phyloP scores from a whole-genome alignment of 2,329 filamentous ascomycete species.

The Xylariaceae sp. region DNA sequence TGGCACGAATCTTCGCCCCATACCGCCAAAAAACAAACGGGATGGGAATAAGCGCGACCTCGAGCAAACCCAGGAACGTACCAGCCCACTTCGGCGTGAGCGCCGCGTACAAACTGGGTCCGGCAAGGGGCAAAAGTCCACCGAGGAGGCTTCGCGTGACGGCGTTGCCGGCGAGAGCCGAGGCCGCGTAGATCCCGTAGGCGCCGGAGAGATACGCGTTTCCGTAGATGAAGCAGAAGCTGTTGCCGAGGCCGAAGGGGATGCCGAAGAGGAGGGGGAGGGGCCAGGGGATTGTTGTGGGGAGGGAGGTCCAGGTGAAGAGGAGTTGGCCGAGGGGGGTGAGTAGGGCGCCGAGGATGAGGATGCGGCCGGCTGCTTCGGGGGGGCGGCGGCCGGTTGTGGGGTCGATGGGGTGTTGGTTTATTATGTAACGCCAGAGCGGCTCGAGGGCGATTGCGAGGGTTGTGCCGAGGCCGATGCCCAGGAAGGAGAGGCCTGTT shows the following conservation, averaged over 20 bases:
- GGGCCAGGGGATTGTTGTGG: conserved; percentile 74
- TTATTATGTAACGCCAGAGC: conserved; percentile 70
- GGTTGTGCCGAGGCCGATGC: conserved; percentile 60
- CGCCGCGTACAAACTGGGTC: conserved; percentile 62
- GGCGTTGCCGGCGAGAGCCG: conserved; percentile 72
- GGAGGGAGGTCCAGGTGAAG: conserved; percentile 85
- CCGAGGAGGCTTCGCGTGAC: conserved; percentile 68
- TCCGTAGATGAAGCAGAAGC: conserved; percentile 74
- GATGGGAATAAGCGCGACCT: conserved; percentile 70
- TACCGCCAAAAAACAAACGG: conserved; percentile 71
- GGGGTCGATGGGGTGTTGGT: conserved; percentile 68
- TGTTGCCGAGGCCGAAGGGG: conserved; percentile 73
- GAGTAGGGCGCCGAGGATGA: conserved; percentile 70
- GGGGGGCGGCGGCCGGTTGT: conserved; percentile 67
- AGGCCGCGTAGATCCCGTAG: conserved; percentile 78
- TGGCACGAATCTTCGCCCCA: conserved; percentile 48
- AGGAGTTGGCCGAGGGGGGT: conserved; percentile 75
- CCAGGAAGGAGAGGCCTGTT: conserved; percentile 72
- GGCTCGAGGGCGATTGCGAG: conserved; percentile 61
- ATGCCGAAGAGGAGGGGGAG: conserved; percentile 71
- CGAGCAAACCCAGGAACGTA: conserved; percentile 67
- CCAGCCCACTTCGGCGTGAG: conserved; percentile 75
- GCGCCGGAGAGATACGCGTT: conserved; percentile 73
- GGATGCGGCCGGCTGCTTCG: conserved; percentile 74
- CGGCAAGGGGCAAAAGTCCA: conserved; percentile 72